A percentile compares a stretch with the other conserved stretches of the same genome.
phyloP scores from a whole-genome alignment of 306 rosid species.

The Glycine tomentella region DNA sequence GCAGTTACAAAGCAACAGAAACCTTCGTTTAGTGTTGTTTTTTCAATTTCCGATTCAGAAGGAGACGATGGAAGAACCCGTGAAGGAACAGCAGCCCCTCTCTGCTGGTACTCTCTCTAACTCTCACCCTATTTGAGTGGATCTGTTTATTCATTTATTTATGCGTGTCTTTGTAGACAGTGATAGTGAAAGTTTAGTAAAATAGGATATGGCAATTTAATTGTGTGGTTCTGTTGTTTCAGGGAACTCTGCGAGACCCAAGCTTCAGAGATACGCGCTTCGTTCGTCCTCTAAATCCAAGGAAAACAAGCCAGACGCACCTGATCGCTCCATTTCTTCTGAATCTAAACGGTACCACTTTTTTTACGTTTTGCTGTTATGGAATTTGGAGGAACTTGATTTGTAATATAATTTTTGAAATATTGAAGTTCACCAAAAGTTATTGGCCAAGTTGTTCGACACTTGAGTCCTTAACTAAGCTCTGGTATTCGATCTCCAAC shows the following conservation, averaged over 20 bases:
- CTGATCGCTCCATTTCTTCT: constrained; percentile 55
- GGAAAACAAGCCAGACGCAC: constrained; percentile 54
- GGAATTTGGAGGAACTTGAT: neutral
- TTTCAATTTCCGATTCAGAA: neutral
- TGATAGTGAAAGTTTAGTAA: too few relatives aligned
- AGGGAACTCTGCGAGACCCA: constrained; percentile 59
- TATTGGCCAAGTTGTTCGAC: too few relatives aligned
- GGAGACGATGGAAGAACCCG: constrained; percentile 36
- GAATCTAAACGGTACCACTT: constrained; percentile 63
- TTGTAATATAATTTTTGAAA: neutral
- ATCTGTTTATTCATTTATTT: neutral
- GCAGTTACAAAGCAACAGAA: constrained; percentile 22
- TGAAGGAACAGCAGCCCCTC: constrained; percentile 54
- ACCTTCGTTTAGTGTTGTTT: neutral
- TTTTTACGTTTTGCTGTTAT: neutral
- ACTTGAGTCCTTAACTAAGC: too few relatives aligned
- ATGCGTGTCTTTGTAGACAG: too few relatives aligned
- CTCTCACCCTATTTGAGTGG: neutral
- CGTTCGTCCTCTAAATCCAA: constrained; percentile 65
- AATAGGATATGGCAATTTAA: too few relatives aligned
- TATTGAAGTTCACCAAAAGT: too few relatives aligned
- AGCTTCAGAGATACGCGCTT: constrained; percentile 68
- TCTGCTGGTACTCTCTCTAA: constrained; percentile 42
- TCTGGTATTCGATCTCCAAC: too few relatives aligned
- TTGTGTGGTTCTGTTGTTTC: constrained; percentile 24